phyloP scores from a whole-genome alignment of 1,284 basidiomycete species.

The Vanrija sp. region DNA sequence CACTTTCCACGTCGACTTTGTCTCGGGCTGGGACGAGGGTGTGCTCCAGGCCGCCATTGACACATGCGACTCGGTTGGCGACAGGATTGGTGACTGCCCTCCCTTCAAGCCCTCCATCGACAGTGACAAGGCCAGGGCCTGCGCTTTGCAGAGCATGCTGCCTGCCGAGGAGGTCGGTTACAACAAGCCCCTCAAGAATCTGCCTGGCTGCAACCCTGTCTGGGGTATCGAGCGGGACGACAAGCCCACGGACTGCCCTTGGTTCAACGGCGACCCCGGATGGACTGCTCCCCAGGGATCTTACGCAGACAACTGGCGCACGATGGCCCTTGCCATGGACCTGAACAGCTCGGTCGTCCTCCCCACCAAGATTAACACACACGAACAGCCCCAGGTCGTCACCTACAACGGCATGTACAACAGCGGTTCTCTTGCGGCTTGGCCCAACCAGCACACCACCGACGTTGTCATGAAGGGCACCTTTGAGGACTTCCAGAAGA shows the following conservation, averaged over 20 bases:
- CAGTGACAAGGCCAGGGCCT: background rate
- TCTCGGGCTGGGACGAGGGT: constrained; percentile 24
- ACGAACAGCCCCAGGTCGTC: too few relatives aligned
- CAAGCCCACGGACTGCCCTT: constrained; percentile 8
- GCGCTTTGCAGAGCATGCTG: constrained; percentile 10
- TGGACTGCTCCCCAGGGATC: background rate
- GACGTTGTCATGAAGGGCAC: too few relatives aligned
- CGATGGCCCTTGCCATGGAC: too few relatives aligned
- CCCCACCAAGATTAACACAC: too few relatives aligned
- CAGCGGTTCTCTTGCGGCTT: too few relatives aligned
- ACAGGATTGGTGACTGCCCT: background rate
- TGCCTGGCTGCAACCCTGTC: constrained; percentile 14
- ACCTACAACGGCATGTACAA: too few relatives aligned
- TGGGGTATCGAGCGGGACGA: constrained; percentile 4
- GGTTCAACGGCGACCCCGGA: background rate
- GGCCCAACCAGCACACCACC: too few relatives aligned
- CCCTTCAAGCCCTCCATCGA: background rate
- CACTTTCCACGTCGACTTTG: constrained; percentile 40
- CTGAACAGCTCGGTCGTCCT: too few relatives aligned
- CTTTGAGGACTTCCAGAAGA: too few relatives aligned
- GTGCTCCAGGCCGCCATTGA: background rate
- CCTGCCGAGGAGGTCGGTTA: constrained; percentile 14
- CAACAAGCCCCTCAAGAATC: constrained; percentile 4
- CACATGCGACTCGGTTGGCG: constrained; percentile 11
- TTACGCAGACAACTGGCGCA: too few relatives aligned